Percentiles rank a stretch among this genome's conserved stretches.
phyloP scores from a whole-genome alignment of 805 yeast genomes.

The Nakazawaea sp. region DNA sequence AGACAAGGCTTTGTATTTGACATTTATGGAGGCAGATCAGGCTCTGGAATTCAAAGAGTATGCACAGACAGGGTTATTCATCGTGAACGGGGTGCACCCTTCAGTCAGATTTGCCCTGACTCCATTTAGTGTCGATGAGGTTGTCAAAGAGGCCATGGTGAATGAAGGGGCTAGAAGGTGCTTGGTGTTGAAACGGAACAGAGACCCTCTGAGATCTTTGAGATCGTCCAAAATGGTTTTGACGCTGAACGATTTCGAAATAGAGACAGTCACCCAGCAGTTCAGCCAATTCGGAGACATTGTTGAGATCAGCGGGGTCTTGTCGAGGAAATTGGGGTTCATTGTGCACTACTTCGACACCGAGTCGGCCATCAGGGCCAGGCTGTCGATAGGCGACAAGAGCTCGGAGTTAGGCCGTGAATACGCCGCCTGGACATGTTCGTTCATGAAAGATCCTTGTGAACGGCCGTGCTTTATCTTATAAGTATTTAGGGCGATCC shows the following conservation, averaged over 20 bases:
- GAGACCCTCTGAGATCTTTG: too few species aligned
- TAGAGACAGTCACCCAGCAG: too few species aligned
- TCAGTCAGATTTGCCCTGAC: slow-evolving; percentile 16
- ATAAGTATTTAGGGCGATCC: too few species aligned
- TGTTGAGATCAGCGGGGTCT: slow-evolving; percentile 56
- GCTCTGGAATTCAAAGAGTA: slow-evolving; percentile 49
- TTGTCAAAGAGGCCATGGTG: slow-evolving; percentile 14
- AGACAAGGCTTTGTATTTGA: too few species aligned
- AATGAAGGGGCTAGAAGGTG: slow-evolving; percentile 47
- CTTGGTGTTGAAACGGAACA: slow-evolving; percentile 38
- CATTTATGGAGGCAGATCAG: too few species aligned
- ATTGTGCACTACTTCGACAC: slow-evolving; percentile 55
- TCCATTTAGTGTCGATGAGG: slow-evolving; percentile 18
- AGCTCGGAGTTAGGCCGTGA: slow-evolving; percentile 31
- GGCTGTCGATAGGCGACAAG: slow-evolving; percentile 20
- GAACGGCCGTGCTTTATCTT: slow-evolving; percentile 42
- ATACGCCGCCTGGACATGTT: slow-evolving; percentile 54
- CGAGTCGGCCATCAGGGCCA: slow-evolving; percentile 53
- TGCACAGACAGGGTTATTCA: slow-evolving; percentile 44
- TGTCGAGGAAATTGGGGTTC: slow-evolving; percentile 58
- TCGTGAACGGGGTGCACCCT: slow-evolving; percentile 51
- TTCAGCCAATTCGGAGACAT: slow-evolving; percentile 58
- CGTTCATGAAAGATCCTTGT: slow-evolving; percentile 63
- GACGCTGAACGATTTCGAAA: slow-evolving; percentile 43
- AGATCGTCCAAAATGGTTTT: too few species aligned